Percentiles rank a stretch among this genome's conserved stretches.
These are phyloP conservation scores for Tricholoma terreum DNA, from an alignment of 768 basidiomycete species.

Conservation along the genomic window DNA sequence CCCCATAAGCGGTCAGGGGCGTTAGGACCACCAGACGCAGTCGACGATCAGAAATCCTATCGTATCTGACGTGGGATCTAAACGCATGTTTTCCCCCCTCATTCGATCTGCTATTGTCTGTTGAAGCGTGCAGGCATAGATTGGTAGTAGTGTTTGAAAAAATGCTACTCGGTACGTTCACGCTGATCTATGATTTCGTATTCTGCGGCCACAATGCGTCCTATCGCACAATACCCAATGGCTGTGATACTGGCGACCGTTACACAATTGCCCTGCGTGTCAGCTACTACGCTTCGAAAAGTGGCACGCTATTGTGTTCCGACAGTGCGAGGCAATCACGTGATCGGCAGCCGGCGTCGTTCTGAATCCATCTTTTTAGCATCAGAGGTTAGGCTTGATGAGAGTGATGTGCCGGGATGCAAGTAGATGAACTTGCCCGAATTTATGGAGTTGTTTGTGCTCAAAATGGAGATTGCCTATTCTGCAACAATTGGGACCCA, in stretches of 20 bases:
- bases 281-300: not conserved
- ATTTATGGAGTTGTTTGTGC: slow-evolving; percentile 12
- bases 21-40: no score
- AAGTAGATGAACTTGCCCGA: slow-evolving; percentile 4
- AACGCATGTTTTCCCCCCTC: no score
- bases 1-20: no score
- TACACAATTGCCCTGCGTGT: not conserved
- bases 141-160: no score
- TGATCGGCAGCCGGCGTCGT: not conserved
- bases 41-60: no score
- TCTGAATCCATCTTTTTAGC: not conserved
- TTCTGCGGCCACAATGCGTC: no score
- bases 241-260: not conserved
- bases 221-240: not conserved
- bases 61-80: no score
- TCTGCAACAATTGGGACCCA: slow-evolving; percentile 21
- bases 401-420: not conserved
- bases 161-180: no score
- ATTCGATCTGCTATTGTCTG: no score
- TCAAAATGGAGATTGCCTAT: slow-evolving; percentile 1
- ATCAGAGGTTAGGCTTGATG: no score
- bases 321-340: slow-evolving; percentile 5
- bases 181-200: not conserved
- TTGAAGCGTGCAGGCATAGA: no score
- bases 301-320: slow-evolving; percentile 12